These are phyloP conservation scores for Suillus hirtellus DNA, from an alignment of 768 basidiomycete genomes.

Conservation along the genomic window DNA sequence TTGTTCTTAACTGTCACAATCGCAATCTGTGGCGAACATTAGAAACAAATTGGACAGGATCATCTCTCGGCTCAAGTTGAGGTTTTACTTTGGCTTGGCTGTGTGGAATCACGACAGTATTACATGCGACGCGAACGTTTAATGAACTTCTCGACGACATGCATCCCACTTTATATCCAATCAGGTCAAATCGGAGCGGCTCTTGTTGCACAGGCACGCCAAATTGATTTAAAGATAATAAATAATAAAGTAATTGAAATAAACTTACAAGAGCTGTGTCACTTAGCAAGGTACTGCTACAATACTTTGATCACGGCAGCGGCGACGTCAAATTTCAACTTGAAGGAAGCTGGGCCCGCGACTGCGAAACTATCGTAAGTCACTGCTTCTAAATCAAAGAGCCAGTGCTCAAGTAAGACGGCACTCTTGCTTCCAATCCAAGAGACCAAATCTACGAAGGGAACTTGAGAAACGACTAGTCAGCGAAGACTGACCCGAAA, in stretches of 20 bases:
- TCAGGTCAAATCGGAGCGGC: not conserved
- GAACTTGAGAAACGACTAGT: not conserved
- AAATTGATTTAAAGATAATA: too few relatives aligned
- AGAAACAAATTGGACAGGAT: too few relatives aligned
- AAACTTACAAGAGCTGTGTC: not conserved
- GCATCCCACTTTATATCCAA: not conserved
- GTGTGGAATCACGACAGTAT: not conserved
- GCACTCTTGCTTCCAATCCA: not conserved
- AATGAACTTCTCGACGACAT: not conserved
- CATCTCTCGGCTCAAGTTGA: too few relatives aligned
- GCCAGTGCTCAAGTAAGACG: not conserved
- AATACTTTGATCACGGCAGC: not conserved
- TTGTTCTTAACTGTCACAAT: too few relatives aligned
- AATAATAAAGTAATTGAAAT: too few relatives aligned
- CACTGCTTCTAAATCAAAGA: not conserved
- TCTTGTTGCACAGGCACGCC: not conserved
- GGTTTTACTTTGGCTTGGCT: not conserved
- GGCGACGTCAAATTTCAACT: not conserved
- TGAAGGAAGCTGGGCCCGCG: not conserved
- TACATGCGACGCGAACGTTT: not conserved
- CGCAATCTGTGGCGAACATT: too few relatives aligned
- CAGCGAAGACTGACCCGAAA: not conserved
- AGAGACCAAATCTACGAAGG: not conserved
- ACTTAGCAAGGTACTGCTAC: not conserved
- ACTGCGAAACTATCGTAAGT: not conserved